A percentile compares a stretch with the other conserved stretches of the same genome.
phyloP scores from a whole-genome alignment of 441 rosid species.

The Adansonia madagascariensis region DNA sequence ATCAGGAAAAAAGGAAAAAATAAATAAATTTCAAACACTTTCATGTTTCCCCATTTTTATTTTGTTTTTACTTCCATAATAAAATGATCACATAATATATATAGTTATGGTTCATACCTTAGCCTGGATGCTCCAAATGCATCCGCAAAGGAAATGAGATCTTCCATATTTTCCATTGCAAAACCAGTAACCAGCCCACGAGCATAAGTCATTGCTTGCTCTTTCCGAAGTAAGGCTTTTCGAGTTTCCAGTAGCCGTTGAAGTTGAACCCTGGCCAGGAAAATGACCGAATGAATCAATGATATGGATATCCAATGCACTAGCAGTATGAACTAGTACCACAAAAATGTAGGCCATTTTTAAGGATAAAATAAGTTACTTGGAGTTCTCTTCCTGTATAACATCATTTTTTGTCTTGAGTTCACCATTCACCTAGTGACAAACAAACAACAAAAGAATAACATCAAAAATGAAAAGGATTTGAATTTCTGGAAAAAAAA shows the following conservation, averaged over 20 bases:
- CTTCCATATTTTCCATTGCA: slow-evolving; percentile 63
- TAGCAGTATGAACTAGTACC: background rate
- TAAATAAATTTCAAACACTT: background rate
- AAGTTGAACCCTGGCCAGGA: slow-evolving; percentile 61
- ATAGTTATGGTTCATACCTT: slow-evolving; percentile 43
- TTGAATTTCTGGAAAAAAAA: slow-evolving; percentile 17
- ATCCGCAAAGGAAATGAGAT: slow-evolving; percentile 71
- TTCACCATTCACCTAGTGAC: slow-evolving; percentile 44
- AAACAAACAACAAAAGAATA: slow-evolving; percentile 27
- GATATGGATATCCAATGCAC: slow-evolving; percentile 1
- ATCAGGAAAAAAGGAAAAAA: background rate
- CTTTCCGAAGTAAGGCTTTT: slow-evolving; percentile 63
- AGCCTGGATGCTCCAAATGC: slow-evolving; percentile 79
- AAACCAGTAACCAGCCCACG: slow-evolving; percentile 81
- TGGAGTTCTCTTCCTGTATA: slow-evolving; percentile 63
- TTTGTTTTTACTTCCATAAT: background rate
- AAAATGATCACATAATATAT: background rate
- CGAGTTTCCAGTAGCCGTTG: slow-evolving; percentile 71
- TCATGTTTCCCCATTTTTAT: background rate
- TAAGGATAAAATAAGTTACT: slow-evolving; percentile 44
- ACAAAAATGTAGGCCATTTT: background rate
- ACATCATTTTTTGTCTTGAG: slow-evolving; percentile 38
- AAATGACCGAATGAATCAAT: slow-evolving; percentile 29
- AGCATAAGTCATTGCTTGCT: slow-evolving; percentile 92
- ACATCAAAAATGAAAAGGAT: background rate